These are phyloP conservation scores for Eucalyptus cloeziana DNA, from an alignment of 345 rosid species.

Conservation along the genomic window DNA sequence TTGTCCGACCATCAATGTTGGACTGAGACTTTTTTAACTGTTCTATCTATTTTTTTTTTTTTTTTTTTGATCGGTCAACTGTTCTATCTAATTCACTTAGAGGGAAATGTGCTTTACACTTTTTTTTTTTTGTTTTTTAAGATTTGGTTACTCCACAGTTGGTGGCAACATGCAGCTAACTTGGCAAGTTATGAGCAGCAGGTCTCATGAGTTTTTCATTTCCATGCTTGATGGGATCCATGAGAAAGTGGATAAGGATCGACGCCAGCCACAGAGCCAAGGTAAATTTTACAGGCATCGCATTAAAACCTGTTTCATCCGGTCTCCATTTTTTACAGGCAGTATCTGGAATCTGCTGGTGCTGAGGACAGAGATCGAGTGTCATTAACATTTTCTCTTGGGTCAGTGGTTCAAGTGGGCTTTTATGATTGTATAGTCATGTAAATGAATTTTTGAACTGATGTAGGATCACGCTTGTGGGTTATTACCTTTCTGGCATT, in stretches of 20 bases:
- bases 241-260: conserved; percentile 58
- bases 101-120: background rate
- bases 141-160: conserved; percentile 33
- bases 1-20: background rate
- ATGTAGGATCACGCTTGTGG: background rate
- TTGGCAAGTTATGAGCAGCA: conserved; percentile 88
- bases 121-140: no score
- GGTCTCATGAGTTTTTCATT: conserved; percentile 93
- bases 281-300: background rate
- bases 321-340: background rate
- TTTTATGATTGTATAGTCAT: background rate
- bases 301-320: background rate
- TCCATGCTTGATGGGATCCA: conserved; percentile 81
- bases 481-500: background rate
- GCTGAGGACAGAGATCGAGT: background rate
- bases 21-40: background rate
- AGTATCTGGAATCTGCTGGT: background rate
- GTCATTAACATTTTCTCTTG: background rate
- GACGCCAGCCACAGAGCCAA: background rate
- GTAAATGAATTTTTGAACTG: background rate
- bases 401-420: background rate
- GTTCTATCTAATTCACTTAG: background rate
- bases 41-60: background rate
- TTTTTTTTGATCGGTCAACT: no score
- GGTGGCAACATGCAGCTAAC: conserved; percentile 91